Evolutionary conservation across 2,329 filamentous ascomycete genomes (phyloP), one percentile per base, ranked within the genome.

Genomic region (Aspergillus udagawae): DNA sequence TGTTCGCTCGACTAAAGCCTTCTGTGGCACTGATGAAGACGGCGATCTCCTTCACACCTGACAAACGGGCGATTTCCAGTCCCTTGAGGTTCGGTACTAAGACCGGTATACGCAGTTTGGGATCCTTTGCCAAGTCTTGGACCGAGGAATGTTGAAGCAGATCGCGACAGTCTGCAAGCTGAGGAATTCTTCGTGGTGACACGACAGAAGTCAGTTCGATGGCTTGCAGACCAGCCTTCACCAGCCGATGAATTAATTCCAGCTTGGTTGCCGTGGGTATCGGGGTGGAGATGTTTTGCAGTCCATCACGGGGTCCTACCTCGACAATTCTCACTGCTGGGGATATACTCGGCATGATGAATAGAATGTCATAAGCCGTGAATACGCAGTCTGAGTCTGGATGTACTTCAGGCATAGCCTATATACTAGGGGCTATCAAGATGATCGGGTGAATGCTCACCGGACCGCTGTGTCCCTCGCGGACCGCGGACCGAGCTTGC

Each of bases 161-260:
- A 12, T 66, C 56, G 14, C 66, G 65, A 58, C 68, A 70, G 49
- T 74, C 73, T 4, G 70, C 68, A 49, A 91, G 85, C 80, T 94
- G 91, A 3, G 91, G 91, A 51, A 92, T 87, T 84, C 88, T 92
- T 83, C 90, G 91, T 1, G 91, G 89, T 49, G 88, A 84, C 8
- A 95, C 91, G 68, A 95, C 91, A 1, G 89, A 90, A 0, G 90
- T 91, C 20, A 89, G 86, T 73, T 95, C 91, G 60, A 95, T 93
- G 3, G 86, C 86, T 5, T 78, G 77, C 45, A 94, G 72, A 0
- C 91, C 91, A 1, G 89, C 88, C 61, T 77, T 77, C 38, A 86
- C 84, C 60, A 95, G 77, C 59, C 84, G 79, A 63, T 87, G 82
- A 41, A 95, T 89, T 53, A 95, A 75, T 63, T 92, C 85, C 55